A percentile compares a stretch with the other conserved stretches of the same genome.
phyloP scores from a whole-genome alignment of 495 filamentous ascomycete species.

The Lophiostoma macrostomum region DNA sequence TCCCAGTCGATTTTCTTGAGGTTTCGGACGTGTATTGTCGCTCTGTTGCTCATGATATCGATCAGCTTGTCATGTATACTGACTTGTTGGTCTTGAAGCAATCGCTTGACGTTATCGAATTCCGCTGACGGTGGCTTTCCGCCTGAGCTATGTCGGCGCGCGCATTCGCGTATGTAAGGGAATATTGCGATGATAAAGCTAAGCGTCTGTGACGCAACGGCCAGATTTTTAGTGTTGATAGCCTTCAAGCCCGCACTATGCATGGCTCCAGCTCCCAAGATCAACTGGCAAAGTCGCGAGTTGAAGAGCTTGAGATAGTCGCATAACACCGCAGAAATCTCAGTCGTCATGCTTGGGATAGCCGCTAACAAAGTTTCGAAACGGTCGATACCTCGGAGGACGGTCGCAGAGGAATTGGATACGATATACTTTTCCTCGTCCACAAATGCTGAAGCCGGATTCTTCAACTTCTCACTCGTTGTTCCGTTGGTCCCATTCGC shows the following conservation, averaged over 20 bases:
- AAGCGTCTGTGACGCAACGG: constrained; percentile 84
- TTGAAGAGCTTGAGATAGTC: constrained; percentile 88
- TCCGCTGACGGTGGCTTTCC: constrained; percentile 67
- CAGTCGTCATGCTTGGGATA: constrained; percentile 82
- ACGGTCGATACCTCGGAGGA: constrained; percentile 73
- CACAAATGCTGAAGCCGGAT: constrained; percentile 57
- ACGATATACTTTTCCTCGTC: constrained; percentile 85
- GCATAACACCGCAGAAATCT: constrained; percentile 69
- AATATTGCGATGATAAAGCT: constrained; percentile 84
- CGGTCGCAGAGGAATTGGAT: constrained; percentile 73
- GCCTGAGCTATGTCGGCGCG: constrained; percentile 67
- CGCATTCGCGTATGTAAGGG: constrained; percentile 87
- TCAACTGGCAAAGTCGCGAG: constrained; percentile 86
- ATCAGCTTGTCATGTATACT: constrained; percentile 94
- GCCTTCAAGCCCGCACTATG: constrained; percentile 88
- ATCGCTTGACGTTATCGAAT: constrained; percentile 86
- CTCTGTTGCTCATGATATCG: constrained; percentile 88
- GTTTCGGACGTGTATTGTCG: constrained; percentile 64
- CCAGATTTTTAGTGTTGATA: constrained; percentile 94
- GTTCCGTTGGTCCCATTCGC: constrained; percentile 49
- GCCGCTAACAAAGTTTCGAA: constrained; percentile 79
- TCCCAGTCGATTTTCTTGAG: constrained; percentile 81
- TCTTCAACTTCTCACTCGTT: constrained; percentile 63
- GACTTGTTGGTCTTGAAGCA: constrained; percentile 88
- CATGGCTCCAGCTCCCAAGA: constrained; percentile 91